Evolutionary conservation across 495 filamentous ascomycete species (phyloP).

Genomic region (Copromyces sp.): DNA sequence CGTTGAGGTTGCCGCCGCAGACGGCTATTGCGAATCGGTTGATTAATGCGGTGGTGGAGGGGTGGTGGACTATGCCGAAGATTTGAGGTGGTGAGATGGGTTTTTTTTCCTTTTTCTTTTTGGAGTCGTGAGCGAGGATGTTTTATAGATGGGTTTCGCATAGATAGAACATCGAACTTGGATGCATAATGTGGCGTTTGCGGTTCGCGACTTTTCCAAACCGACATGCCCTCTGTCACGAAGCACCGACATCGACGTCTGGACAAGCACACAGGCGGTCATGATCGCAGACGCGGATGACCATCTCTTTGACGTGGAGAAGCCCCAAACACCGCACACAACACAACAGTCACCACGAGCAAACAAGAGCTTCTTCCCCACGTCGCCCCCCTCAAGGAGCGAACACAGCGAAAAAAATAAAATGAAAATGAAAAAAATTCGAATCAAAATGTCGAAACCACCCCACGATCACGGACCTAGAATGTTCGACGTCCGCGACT

Average conservation of each 20-base stretch:
- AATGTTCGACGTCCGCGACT: conserved; percentile 16
- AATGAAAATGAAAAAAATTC: not conserved
- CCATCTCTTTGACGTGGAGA: no score
- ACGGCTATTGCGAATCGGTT: conserved; percentile 77
- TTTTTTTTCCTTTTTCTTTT: not conserved
- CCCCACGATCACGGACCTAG: conserved; percentile 24
- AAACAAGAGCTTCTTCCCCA: not conserved
- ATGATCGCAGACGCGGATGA: not conserved
- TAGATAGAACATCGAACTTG: not conserved
- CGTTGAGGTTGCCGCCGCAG: conserved; percentile 58
- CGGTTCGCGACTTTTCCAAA: not conserved
- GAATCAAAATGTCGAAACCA: conserved; percentile 21
- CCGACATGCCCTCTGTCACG: not conserved
- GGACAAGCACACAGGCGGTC: not conserved
- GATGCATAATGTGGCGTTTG: not conserved
- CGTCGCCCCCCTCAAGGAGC: not conserved
- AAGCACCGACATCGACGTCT: not conserved
- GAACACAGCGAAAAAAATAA: not conserved
- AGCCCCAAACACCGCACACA: not conserved
- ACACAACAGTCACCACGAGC: not conserved
- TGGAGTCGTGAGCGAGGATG: not conserved
- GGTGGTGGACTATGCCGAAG: conserved; percentile 29
- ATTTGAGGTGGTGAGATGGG: conserved; percentile 18
- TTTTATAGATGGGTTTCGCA: not conserved
- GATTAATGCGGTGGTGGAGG: conserved; percentile 37